These are phyloP conservation scores for Ophioceras dolichostomum DNA, from an alignment of 2,329 filamentous ascomycete genomes.

Conservation along the genomic window DNA sequence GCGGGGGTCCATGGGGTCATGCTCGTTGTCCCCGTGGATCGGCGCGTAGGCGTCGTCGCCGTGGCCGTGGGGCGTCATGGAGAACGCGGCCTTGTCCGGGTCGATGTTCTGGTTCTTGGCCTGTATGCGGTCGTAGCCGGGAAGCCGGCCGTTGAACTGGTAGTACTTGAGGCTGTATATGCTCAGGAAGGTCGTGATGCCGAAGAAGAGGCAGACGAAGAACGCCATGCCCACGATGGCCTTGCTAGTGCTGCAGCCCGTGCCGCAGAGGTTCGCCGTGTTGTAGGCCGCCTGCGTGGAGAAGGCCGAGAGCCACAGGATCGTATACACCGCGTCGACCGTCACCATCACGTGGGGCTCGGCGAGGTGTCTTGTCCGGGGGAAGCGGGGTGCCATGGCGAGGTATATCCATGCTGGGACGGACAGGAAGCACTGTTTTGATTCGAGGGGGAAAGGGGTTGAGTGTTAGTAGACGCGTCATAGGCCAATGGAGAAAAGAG, in stretches of 20 bases:
- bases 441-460: neutral
- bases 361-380: constrained; percentile 47
- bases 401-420: constrained; percentile 54
- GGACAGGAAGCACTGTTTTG: constrained; percentile 51
- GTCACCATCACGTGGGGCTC: constrained; percentile 48
- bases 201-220: constrained; percentile 49
- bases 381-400: constrained; percentile 50
- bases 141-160: constrained; percentile 47
- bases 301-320: constrained; percentile 57
- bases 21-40: constrained; percentile 40
- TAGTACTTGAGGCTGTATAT: constrained; percentile 50
- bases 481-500: too few species aligned
- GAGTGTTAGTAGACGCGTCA: too few species aligned
- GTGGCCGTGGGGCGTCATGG: constrained; percentile 46
- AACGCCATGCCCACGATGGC: constrained; percentile 50
- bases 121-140: constrained; percentile 43
- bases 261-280: constrained; percentile 38
- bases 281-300: constrained; percentile 55
- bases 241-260: constrained; percentile 48
- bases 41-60: constrained; percentile 55
- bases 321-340: constrained; percentile 42
- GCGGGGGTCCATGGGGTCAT: constrained; percentile 19
- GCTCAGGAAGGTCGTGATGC: constrained; percentile 39
- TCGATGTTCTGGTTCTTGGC: constrained; percentile 40
- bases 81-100: constrained; percentile 58